These are phyloP conservation scores for Aspergillus heteromorphus DNA, from an alignment of 495 filamentous ascomycete genomes.

Conservation along the genomic window DNA sequence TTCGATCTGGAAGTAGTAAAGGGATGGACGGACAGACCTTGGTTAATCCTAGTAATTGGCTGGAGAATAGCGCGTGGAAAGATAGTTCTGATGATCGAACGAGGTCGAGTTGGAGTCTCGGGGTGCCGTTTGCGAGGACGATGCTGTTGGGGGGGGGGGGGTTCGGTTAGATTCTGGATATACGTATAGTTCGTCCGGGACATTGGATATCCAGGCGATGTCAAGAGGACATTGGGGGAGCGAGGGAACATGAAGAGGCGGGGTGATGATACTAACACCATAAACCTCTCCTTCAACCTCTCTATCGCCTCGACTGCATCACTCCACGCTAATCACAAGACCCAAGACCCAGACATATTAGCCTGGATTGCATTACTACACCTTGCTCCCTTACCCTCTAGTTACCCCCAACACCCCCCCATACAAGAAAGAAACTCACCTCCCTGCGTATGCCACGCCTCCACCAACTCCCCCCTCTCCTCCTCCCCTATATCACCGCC, in stretches of 20 bases:
- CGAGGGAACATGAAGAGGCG: too few species aligned
- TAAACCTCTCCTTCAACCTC: conserved; percentile 25
- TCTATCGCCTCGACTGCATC: conserved; percentile 34
- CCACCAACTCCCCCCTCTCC: neutral
- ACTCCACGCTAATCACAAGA: conserved; percentile 30
- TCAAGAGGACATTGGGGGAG: too few species aligned
- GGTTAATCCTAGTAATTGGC: conserved; percentile 43
- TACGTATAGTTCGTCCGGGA: neutral
- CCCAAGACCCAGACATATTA: neutral
- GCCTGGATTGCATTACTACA: too few species aligned
- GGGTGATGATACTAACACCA: neutral
- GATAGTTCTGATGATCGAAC: conserved; percentile 38
- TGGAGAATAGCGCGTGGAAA: conserved; percentile 51
- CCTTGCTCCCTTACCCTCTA: too few species aligned
- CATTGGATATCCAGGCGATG: too few species aligned
- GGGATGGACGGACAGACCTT: conserved; percentile 17
- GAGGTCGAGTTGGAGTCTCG: conserved; percentile 50
- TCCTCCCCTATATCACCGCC: conserved; percentile 17
- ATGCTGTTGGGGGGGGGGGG: too few species aligned
- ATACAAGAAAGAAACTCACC: neutral
- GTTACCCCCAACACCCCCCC: neutral
- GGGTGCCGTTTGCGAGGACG: conserved; percentile 52
- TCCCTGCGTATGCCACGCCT: neutral
- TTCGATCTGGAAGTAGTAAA: too few species aligned
- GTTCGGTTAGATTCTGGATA: neutral